Base-by-base conservation (phyloP, 2,329 filamentous ascomycete species). In the Cladophialophora chaetospira region DNA sequence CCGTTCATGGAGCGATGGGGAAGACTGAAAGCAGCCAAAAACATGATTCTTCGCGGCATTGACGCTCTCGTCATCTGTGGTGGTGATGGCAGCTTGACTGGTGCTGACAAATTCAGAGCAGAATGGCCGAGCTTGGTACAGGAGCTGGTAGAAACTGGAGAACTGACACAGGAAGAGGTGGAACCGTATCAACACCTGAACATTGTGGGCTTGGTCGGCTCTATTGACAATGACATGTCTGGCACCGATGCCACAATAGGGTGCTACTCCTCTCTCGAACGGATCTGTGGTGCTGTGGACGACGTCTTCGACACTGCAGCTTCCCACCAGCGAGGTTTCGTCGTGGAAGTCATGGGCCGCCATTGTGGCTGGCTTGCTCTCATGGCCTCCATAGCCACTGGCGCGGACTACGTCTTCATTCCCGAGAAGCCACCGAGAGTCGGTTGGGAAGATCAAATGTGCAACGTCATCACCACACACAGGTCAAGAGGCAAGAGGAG, bases 361-460 rank as follows among this genome's bases (percentile, higher is more conserved):
- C 93, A 99, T 75, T 99, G 94, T 72, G 94, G 94, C 61, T 99
- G 94, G 94, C 80, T 99, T 61, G 94, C 94, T 36, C 82, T 99
- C 60, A 97, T 97, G 88, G 88, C 93, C 11, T 93, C 92, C 68
- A 92, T 99, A 58, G 92, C 90, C 57, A 96, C 91, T 0, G 94
- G 93, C 47, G 92, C 94, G 13, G 94, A 99, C 73, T 99, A 95
- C 75, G 84, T 97, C 67, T 97, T 99, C 73, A 93, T 97, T 63
- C 94, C 94, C 0, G 94, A 99, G 75, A 91, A 92, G 71, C 94
- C 94, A 57, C 89, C 91, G 43, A 82, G 85, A 58, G 85, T 89
- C 61, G 88, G 93, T 68, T 99, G 94, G 94, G 85, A 88, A 71
- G 83, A 90, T 58, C 87, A 95, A 58, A 96, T 97, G 91, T 89